phyloP scores from a whole-genome alignment of 164 flowering plant species.

The Nelumbo lutea region DNA sequence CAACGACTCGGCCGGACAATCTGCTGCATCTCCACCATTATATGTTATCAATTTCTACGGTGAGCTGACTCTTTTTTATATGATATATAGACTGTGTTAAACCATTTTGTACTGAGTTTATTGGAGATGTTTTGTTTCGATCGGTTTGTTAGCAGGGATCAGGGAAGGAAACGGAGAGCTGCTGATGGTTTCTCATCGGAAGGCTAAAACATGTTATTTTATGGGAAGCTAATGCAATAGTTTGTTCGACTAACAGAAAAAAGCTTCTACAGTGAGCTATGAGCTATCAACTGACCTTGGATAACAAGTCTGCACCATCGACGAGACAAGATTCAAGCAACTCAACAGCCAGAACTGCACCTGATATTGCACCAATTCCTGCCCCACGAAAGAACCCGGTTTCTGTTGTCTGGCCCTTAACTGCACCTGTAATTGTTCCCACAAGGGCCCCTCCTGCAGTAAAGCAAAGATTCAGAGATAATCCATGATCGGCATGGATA shows the following conservation, averaged over 20 bases:
- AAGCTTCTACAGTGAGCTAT: not conserved
- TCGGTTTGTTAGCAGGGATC: no score
- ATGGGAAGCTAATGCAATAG: no score
- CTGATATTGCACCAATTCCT: slow-evolving; percentile 55
- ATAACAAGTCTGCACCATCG: slow-evolving; percentile 41
- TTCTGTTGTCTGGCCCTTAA: slow-evolving; percentile 69
- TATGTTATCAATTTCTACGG: no score
- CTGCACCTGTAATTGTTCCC: slow-evolving; percentile 57
- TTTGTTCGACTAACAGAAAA: not conserved
- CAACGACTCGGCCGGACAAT: no score
- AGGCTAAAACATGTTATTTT: no score
- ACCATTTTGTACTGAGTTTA: no score
- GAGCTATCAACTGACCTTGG: slow-evolving; percentile 39
- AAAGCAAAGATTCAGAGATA: not conserved
- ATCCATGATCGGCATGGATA: not conserved
- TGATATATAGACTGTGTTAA: no score
- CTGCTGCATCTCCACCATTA: no score
- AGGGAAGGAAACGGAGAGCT: no score
- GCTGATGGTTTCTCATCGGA: no score
- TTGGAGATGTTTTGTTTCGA: no score
- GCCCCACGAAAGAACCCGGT: slow-evolving; percentile 62
- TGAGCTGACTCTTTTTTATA: no score
- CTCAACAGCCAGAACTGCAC: slow-evolving; percentile 60
- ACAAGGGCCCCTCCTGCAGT: slow-evolving; percentile 56
- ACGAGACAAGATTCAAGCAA: slow-evolving; percentile 38